These are phyloP conservation scores for Blastobotrys americana DNA, from an alignment of 805 yeast genomes.

Conservation along the genomic window DNA sequence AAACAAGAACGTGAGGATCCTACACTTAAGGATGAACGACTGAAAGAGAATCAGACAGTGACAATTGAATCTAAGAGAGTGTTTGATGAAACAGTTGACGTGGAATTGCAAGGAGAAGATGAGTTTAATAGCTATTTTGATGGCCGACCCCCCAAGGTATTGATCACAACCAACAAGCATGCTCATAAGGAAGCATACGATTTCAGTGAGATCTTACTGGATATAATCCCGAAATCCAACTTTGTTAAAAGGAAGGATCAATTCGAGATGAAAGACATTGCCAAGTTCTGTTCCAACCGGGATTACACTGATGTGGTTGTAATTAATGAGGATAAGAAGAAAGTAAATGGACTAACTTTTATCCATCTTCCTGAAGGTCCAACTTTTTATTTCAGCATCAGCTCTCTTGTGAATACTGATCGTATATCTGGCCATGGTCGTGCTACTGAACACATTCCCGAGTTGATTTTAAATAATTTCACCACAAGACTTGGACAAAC, in stretches of 20 bases:
- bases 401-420: conserved; percentile 69
- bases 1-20: conserved; percentile 81
- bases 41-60: conserved; percentile 67
- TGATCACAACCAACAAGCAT: conserved; percentile 80
- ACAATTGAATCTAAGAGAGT: conserved; percentile 81
- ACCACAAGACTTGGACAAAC: conserved; percentile 89
- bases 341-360: conserved; percentile 85
- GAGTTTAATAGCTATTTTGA: conserved; percentile 53
- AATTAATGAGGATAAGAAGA: conserved; percentile 89
- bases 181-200: conserved; percentile 85
- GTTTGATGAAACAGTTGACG: conserved; percentile 70
- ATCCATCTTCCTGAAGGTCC: conserved; percentile 95
- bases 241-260: conserved; percentile 84
- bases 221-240: conserved; percentile 75
- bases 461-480: conserved; percentile 84
- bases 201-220: conserved; percentile 80
- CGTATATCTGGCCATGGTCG: conserved; percentile 81
- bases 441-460: conserved; percentile 87
- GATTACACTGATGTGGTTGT: conserved; percentile 83
- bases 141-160: conserved; percentile 69
- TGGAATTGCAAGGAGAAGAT: conserved; percentile 39
- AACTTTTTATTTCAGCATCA: conserved; percentile 79
- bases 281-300: conserved; percentile 70
- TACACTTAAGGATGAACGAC: conserved; percentile 69
- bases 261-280: conserved; percentile 79